Evolutionary conservation across 202 grass and related monocot species (phyloP).

Genomic region (Sporobolus alterniflorus): DNA sequence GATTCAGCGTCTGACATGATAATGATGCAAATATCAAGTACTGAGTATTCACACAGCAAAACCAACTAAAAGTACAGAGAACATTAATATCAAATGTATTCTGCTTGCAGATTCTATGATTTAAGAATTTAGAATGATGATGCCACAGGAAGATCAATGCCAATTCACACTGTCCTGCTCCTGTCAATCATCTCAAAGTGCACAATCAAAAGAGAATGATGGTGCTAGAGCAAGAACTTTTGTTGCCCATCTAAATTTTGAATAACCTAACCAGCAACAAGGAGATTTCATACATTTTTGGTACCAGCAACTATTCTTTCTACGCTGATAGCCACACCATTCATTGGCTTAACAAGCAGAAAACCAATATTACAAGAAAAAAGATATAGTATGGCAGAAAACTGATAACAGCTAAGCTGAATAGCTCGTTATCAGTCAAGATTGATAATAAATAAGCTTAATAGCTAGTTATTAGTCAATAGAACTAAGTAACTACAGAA

Average conservation of each 20-base stretch:
- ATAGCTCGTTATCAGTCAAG: not conserved
- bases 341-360: not conserved
- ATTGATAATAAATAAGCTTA: not conserved
- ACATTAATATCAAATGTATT: not conserved
- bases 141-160: not conserved
- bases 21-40: not conserved
- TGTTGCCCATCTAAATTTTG: not conserved
- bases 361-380: not conserved
- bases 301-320: not conserved
- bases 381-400: not conserved
- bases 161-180: not conserved
- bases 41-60: not conserved
- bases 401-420: not conserved
- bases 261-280: not conserved
- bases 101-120: not conserved
- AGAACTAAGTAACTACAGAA: not conserved
- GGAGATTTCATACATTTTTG: not conserved
- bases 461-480: not conserved
- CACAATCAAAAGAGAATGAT: not conserved
- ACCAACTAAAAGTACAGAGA: not conserved
- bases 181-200: not conserved
- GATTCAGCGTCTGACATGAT: not conserved
- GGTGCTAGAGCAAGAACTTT: not conserved
- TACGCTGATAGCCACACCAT: not conserved
- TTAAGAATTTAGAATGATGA: too few relatives aligned